Conservation (phyloP, 345 rosid genomes). For the Kernera saxatilis region DNA sequence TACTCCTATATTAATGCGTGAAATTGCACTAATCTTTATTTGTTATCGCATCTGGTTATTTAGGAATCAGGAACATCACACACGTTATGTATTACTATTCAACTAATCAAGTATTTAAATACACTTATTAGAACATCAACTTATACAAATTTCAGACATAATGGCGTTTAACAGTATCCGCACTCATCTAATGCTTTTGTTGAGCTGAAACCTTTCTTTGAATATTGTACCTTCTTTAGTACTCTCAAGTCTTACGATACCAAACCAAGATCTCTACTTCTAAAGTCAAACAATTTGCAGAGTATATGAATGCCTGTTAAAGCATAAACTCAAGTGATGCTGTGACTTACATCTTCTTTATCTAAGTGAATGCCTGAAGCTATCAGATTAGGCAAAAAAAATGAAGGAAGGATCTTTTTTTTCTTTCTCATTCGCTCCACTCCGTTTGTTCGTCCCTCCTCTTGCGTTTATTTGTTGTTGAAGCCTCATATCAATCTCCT, state of each 20-base stretch:
- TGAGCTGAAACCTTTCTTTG: neutral
- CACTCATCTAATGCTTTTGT: neutral
- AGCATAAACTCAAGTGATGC: slow-evolving; percentile 1
- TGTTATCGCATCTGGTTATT: neutral
- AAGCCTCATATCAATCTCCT: slow-evolving; percentile 34
- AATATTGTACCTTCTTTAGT: neutral
- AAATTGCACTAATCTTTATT: neutral
- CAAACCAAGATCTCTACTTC: neutral
- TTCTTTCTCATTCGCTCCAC: slow-evolving; percentile 25
- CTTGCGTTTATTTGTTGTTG: slow-evolving; percentile 25
- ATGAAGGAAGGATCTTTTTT: neutral
- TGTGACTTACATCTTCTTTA: slow-evolving; percentile 12
- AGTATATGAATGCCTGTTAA: neutral
- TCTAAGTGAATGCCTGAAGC: neutral
- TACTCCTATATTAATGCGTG: neutral
- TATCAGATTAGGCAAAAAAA: neutral
- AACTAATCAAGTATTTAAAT: neutral
- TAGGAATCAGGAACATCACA: neutral
- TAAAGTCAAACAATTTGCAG: neutral
- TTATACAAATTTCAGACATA: neutral
- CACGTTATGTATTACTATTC: neutral
- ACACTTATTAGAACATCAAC: neutral
- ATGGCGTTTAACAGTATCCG: neutral
- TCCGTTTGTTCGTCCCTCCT: slow-evolving; percentile 32
- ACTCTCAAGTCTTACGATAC: neutral